Conservation (phyloP, 163 green algal genomes). For the Scenedesmus sp. region DNA sequence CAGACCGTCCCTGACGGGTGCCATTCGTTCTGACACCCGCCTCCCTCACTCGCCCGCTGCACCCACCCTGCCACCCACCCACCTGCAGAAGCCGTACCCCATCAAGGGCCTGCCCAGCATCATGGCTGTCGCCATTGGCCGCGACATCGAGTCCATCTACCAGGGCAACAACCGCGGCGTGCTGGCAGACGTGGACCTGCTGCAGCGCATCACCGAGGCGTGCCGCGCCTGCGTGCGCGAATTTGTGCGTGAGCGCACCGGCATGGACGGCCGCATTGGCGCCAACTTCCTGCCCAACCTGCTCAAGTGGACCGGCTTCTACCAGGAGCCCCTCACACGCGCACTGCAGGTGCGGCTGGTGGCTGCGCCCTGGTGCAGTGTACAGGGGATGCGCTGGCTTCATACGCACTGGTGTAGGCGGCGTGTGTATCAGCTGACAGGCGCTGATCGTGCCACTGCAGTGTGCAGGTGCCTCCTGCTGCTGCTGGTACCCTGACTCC, state of each 20-base stretch:
- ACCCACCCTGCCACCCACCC: neutral
- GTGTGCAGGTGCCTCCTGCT: neutral
- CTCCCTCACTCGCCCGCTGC: neutral
- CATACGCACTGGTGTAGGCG: too few relatives aligned
- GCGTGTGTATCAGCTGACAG: neutral
- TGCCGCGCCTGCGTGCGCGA: conserved; percentile 80
- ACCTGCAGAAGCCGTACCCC: conserved; percentile 69
- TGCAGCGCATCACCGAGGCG: conserved; percentile 93
- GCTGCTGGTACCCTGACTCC: neutral
- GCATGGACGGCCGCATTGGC: conserved; percentile 83
- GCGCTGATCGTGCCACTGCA: neutral
- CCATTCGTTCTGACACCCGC: too few relatives aligned
- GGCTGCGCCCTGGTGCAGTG: neutral
- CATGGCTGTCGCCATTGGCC: conserved; percentile 87
- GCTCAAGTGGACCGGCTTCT: conserved; percentile 85
- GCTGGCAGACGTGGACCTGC: conserved; percentile 92
- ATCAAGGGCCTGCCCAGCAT: conserved; percentile 94
- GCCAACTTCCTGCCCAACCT: conserved; percentile 74
- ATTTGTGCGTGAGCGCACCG: conserved; percentile 92
- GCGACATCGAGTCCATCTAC: conserved; percentile 95
- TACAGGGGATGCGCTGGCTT: neutral
- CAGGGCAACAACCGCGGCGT: conserved; percentile 86
- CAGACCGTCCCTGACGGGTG: too few relatives aligned
- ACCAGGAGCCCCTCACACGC: conserved; percentile 79
- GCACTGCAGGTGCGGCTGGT: conserved; percentile 66